Conservation (phyloP, 805 yeast genomes). For the Ogataea ganodermae region DNA sequence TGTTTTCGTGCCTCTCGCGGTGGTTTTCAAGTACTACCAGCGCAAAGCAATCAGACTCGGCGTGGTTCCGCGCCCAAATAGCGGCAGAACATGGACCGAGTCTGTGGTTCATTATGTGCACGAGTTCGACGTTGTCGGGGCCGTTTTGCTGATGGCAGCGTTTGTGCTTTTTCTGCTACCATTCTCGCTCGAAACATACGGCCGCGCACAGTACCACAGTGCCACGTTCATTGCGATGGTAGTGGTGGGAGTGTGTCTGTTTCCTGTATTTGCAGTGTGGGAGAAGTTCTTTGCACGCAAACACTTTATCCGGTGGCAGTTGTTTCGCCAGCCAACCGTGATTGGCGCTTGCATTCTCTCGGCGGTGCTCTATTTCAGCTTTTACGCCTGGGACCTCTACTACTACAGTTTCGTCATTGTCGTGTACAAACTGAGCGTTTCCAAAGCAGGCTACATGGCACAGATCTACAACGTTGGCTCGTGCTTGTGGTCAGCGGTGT, state of each 20-base stretch:
- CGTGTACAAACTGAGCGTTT: constrained; percentile 23
- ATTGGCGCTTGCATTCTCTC: constrained; percentile 28
- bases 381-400: constrained; percentile 29
- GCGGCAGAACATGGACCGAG: constrained; percentile 24
- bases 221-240: constrained; percentile 48
- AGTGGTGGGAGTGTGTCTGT: constrained; percentile 40
- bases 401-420: constrained; percentile 25
- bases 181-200: constrained; percentile 37
- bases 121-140: constrained; percentile 41
- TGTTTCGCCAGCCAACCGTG: constrained; percentile 30
- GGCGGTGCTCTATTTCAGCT: constrained; percentile 22
- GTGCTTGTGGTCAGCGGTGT: constrained; percentile 25
- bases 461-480: constrained; percentile 30
- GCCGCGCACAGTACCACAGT: constrained; percentile 36
- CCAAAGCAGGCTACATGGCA: constrained; percentile 29
- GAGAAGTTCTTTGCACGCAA: constrained; percentile 35
- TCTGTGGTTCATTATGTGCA: constrained; percentile 28
- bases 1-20: constrained; percentile 32
- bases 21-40: constrained; percentile 32
- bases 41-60: constrained; percentile 33
- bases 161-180: constrained; percentile 40
- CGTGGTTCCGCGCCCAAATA: constrained; percentile 12
- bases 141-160: constrained; percentile 36
- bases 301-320: constrained; percentile 30
- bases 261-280: constrained; percentile 38